These are phyloP conservation scores for Hypoxylon lienhwacheense DNA, from an alignment of 495 filamentous ascomycete species.

Conservation along the genomic window DNA sequence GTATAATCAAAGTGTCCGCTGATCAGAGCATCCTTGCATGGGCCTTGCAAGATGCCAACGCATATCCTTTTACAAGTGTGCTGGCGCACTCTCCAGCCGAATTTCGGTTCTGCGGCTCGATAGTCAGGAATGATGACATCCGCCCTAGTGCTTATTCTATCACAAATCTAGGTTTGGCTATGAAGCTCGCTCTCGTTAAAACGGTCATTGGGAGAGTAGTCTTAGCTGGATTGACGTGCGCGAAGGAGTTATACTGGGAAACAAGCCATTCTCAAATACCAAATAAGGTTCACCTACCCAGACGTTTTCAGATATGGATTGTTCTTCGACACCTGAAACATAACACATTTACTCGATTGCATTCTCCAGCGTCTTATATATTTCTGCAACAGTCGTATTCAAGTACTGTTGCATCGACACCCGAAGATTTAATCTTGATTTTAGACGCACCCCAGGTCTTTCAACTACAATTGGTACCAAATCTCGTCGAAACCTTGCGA, in stretches of 20 bases:
- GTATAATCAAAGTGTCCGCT: constrained; percentile 35
- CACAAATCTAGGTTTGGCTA: constrained; percentile 31
- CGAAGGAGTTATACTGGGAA: constrained; percentile 7
- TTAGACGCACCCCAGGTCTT: background rate
- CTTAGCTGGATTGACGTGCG: constrained; percentile 27
- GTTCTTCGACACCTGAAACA: background rate
- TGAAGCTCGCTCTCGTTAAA: constrained; percentile 4
- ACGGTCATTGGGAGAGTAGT: background rate
- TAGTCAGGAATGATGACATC: constrained; percentile 2
- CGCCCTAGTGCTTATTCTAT: constrained; percentile 14
- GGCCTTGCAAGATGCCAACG: background rate
- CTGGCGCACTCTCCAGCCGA: constrained; percentile 20
- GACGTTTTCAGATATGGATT: constrained; percentile 22
- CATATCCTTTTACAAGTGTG: background rate
- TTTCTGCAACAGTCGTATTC: constrained; percentile 6
- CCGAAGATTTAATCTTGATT: constrained; percentile 3
- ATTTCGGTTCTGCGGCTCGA: constrained; percentile 31
- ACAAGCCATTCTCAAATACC: background rate
- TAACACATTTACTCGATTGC: background rate
- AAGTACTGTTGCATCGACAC: background rate
- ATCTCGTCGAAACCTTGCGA: background rate
- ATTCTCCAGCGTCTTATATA: constrained; percentile 6
- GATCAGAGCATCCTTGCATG: constrained; percentile 43
- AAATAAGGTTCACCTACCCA: background rate
- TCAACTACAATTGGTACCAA: background rate